Conservation (phyloP, 306 rosid genomes). For the Sindora glabra region DNA sequence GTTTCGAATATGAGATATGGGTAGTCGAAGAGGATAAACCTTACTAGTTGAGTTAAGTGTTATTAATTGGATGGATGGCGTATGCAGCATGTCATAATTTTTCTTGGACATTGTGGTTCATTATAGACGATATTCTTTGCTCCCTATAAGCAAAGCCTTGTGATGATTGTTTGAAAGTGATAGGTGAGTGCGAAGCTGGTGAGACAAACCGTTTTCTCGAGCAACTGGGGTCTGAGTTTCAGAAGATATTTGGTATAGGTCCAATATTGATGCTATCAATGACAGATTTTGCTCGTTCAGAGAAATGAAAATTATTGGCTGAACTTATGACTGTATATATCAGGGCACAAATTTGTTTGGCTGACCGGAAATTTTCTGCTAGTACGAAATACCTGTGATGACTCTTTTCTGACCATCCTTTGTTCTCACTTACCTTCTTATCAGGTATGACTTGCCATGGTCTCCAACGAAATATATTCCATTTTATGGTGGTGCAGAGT, state of each 20-base stretch:
- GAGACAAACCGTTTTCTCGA: no score
- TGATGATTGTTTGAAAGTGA: no score
- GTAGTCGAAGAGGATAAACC: no score
- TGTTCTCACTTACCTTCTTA: slow-evolving; percentile 1
- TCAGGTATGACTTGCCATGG: slow-evolving; percentile 94
- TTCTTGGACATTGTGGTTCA: no score
- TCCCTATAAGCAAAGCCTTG: no score
- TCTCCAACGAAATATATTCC: slow-evolving; percentile 72
- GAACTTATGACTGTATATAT: neutral
- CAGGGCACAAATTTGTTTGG: neutral
- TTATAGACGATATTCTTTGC: no score
- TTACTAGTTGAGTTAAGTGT: no score
- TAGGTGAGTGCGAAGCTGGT: no score
- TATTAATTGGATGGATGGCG: no score
- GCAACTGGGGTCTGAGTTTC: neutral
- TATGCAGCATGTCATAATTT: no score
- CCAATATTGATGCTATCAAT: neutral
- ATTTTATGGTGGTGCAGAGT: slow-evolving; percentile 89
- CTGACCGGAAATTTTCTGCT: neutral
- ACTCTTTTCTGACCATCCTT: neutral
- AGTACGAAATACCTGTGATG: neutral
- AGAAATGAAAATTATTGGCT: neutral
- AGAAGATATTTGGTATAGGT: neutral
- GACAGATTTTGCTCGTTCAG: neutral
- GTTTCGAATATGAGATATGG: no score